Evolutionary conservation across 768 basidiomycete species (phyloP).

Genomic region (Cytidiella melzeri): DNA sequence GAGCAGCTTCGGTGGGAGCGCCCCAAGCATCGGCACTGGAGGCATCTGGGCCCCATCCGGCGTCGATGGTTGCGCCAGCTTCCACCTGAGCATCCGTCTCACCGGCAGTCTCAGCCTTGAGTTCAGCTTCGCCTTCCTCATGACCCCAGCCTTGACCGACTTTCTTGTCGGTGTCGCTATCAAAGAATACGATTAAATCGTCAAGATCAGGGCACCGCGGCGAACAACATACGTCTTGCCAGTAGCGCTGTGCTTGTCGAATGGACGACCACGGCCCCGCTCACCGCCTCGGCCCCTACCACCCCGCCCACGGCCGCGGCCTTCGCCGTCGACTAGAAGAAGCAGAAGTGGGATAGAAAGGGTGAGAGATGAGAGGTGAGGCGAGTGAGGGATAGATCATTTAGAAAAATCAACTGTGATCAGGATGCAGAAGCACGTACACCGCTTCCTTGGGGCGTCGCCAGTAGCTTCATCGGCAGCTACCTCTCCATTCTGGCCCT

Average conservation of each 20-base stretch:
- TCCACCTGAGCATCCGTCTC: conserved; percentile 63
- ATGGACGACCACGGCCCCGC: conserved; percentile 64
- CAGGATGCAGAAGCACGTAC: conserved; percentile 13
- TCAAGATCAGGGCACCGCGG: neutral
- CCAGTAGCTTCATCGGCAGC: conserved; percentile 29
- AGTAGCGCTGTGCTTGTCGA: conserved; percentile 83
- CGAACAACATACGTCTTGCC: conserved; percentile 72
- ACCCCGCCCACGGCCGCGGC: conserved; percentile 34
- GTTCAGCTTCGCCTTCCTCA: conserved; percentile 79
- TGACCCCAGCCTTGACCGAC: conserved; percentile 94
- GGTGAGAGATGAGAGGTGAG: too few species aligned
- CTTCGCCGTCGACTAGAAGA: conserved; percentile 33
- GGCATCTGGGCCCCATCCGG: conserved; percentile 31
- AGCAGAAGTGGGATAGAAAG: conserved; percentile 1
- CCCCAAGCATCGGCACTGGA: conserved; percentile 24
- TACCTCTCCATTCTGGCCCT: conserved; percentile 35
- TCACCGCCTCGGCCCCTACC: conserved; percentile 35
- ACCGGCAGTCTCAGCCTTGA: conserved; percentile 75
- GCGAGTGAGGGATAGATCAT: neutral
- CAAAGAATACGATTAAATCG: conserved; percentile 9
- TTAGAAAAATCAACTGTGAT: neutral
- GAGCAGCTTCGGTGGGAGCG: conserved; percentile 26
- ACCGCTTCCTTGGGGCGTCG: conserved; percentile 16
- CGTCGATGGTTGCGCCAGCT: conserved; percentile 26
- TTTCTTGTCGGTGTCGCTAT: conserved; percentile 92